These are phyloP conservation scores for Fusarium marasasianum DNA, from an alignment of 2,329 filamentous ascomycete genomes.

Conservation along the genomic window DNA sequence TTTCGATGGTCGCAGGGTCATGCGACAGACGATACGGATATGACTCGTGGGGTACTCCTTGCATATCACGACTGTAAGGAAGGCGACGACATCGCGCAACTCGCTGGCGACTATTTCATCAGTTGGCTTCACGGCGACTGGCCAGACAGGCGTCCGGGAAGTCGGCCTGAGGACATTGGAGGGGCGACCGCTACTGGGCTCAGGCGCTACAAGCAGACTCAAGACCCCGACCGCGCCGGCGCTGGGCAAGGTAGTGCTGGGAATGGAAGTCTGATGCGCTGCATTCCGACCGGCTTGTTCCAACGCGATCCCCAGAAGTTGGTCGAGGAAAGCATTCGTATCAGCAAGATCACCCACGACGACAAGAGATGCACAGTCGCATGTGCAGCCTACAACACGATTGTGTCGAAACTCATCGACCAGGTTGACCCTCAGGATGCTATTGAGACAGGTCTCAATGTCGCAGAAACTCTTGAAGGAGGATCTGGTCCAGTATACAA, in stretches of 20 bases:
- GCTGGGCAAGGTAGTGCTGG: conserved; percentile 52
- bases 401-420: conserved; percentile 47
- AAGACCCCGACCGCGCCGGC: conserved; percentile 43
- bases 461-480: conserved; percentile 40
- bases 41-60: conserved; percentile 56
- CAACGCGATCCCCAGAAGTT: conserved; percentile 39
- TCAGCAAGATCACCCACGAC: conserved; percentile 53
- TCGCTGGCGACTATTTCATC: conserved; percentile 52
- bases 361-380: conserved; percentile 48
- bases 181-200: conserved; percentile 51
- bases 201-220: conserved; percentile 36
- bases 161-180: conserved; percentile 52
- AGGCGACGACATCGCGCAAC: conserved; percentile 44
- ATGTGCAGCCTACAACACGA: conserved; percentile 54
- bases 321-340: conserved; percentile 46
- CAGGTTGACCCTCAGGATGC: conserved; percentile 41
- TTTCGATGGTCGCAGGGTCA: conserved; percentile 55
- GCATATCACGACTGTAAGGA: conserved; percentile 48
- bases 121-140: conserved; percentile 55
- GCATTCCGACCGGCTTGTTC: conserved; percentile 57
- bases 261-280: conserved; percentile 60
- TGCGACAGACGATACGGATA: conserved; percentile 60
- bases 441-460: conserved; percentile 39
- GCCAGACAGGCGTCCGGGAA: conserved; percentile 50
- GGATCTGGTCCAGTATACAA: conserved; percentile 23